Conservation (phyloP, 208 protist genomes). For the Leishmania mexicana region DNA sequence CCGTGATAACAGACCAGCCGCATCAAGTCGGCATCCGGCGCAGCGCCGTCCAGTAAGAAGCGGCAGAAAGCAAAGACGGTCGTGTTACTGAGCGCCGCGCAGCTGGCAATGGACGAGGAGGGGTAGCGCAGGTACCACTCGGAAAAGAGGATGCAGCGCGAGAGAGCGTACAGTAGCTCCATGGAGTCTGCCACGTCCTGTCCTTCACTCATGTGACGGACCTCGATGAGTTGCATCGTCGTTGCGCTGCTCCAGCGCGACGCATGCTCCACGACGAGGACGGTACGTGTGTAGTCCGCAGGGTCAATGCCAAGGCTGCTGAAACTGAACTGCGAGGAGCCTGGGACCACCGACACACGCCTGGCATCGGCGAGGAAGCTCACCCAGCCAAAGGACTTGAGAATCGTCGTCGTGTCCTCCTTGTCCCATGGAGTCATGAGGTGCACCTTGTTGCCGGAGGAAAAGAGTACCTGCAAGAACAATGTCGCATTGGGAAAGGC, state of each 20-base stretch:
- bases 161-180: constrained; percentile 72
- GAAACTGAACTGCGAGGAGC: constrained; percentile 33
- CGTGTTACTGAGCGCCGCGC: constrained; percentile 40
- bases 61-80: constrained; percentile 62
- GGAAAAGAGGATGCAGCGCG: constrained; percentile 52
- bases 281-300: constrained; percentile 33
- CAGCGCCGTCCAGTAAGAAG: constrained; percentile 42
- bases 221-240: constrained; percentile 47
- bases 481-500: constrained; percentile 60
- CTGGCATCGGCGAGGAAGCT: constrained; percentile 46
- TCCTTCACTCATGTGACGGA: constrained; percentile 35
- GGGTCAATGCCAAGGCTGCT: constrained; percentile 40
- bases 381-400: constrained; percentile 56
- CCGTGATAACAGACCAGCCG: constrained; percentile 53
- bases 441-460: constrained; percentile 53
- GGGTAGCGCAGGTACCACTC: constrained; percentile 79
- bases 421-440: constrained; percentile 54
- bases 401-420: constrained; percentile 37
- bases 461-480: constrained; percentile 69
- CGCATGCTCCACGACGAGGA: constrained; percentile 49
- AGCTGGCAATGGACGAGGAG: constrained; percentile 52
- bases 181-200: constrained; percentile 35
- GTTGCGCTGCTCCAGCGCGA: constrained; percentile 46
- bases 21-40: constrained; percentile 29
- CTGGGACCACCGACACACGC: constrained; percentile 37